Conservation (phyloP, 345 rosid species). For the Ailanthus altissimus region DNA sequence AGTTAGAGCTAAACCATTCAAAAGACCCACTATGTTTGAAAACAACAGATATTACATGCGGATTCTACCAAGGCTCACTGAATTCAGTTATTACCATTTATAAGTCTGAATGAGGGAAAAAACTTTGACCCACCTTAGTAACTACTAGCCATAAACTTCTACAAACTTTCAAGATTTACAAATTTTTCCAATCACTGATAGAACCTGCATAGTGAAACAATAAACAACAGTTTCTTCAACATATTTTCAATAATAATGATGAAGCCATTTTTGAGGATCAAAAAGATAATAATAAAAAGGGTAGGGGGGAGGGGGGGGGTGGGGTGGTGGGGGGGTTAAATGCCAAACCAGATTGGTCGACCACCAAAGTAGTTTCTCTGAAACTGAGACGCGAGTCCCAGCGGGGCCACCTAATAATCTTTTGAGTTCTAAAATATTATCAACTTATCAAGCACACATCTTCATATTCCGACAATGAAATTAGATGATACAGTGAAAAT, state of each 20-base stretch:
- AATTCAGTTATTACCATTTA: constrained; percentile 46
- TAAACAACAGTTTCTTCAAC: too few species aligned
- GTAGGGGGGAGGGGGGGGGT: too few species aligned
- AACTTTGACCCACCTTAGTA: background rate
- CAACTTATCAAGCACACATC: background rate
- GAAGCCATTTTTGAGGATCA: background rate
- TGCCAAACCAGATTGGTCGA: background rate
- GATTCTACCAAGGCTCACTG: constrained; percentile 11
- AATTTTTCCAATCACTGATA: background rate
- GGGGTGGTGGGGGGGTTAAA: background rate
- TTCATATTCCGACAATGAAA: background rate
- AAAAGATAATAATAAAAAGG: too few species aligned
- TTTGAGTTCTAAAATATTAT: background rate
- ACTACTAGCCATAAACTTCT: background rate
- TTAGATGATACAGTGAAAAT: background rate
- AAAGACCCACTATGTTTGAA: too few species aligned
- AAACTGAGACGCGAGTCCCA: background rate
- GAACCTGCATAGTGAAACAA: background rate
- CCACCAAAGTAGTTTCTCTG: background rate
- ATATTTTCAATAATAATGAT: too few species aligned
- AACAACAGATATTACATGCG: background rate
- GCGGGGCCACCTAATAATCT: background rate
- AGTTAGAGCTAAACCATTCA: background rate
- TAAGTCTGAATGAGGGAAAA: constrained; percentile 19
- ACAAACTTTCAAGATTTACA: background rate